Conservation (phyloP, 257 asterid species). For the Ocimum tenuiflorum region DNA sequence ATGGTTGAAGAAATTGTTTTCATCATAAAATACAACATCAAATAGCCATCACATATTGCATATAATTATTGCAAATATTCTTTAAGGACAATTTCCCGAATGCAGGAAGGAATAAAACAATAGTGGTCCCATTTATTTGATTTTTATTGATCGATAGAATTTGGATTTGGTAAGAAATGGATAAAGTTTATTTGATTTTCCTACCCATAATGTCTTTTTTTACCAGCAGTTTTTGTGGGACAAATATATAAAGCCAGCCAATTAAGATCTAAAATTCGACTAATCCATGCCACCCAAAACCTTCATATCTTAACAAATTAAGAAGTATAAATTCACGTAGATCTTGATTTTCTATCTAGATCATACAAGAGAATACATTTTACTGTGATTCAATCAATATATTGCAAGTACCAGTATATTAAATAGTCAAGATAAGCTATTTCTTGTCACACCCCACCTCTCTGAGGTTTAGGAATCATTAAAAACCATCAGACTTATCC, state of each 20-base stretch:
- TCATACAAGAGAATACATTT: no score
- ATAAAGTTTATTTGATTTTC: slow-evolving; percentile 15
- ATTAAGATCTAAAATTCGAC: no score
- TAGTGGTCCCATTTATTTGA: slow-evolving; percentile 17
- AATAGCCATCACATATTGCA: not conserved
- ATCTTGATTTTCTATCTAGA: no score
- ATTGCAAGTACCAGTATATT: no score
- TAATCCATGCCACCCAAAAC: no score
- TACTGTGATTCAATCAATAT: no score
- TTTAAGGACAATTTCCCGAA: slow-evolving; percentile 17
- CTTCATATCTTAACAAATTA: no score
- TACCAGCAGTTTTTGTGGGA: slow-evolving; percentile 9
- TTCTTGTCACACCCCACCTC: no score
- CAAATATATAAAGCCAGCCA: not conserved
- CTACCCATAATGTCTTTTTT: not conserved
- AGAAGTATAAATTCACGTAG: no score
- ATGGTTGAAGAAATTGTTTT: slow-evolving; percentile 14
- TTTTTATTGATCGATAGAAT: slow-evolving; percentile 2
- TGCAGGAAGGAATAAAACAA: slow-evolving; percentile 7
- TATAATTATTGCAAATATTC: slow-evolving; percentile 5
- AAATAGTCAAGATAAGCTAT: no score
- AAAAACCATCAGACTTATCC: no score
- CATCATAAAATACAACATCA: not conserved
- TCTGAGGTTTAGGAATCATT: no score
- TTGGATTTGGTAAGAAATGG: slow-evolving; percentile 15